These are phyloP conservation scores for Agrocybe pediades DNA, from an alignment of 768 basidiomycete species.

Conservation along the genomic window DNA sequence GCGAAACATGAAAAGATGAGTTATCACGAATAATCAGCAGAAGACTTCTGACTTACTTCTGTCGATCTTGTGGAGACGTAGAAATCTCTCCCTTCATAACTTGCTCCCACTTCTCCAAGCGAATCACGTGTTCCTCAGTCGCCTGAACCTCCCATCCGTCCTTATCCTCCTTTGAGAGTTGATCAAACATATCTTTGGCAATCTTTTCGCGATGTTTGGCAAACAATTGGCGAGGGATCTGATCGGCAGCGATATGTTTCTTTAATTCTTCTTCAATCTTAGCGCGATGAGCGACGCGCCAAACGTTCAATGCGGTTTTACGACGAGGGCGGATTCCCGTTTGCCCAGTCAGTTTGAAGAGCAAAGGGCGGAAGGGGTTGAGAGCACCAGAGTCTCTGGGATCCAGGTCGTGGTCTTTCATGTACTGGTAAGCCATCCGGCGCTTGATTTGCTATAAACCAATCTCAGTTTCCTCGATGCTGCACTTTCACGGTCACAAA, in stretches of 20 bases:
- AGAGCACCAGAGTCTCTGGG: slow-evolving; percentile 3
- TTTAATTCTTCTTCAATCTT: neutral
- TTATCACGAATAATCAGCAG: neutral
- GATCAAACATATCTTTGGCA: neutral
- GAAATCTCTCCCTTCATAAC: neutral
- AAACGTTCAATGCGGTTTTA: slow-evolving; percentile 1
- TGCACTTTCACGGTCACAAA: neutral
- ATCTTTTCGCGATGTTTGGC: neutral
- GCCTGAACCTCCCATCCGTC: neutral
- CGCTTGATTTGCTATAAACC: slow-evolving; percentile 18
- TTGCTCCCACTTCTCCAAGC: neutral
- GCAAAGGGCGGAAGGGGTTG: slow-evolving; percentile 5
- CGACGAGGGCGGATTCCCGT: neutral
- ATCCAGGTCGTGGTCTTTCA: slow-evolving; percentile 8
- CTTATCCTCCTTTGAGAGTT: neutral
- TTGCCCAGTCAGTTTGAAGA: slow-evolving; percentile 9
- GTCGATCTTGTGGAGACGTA: slow-evolving; percentile 2
- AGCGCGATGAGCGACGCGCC: neutral
- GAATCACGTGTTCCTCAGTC: neutral
- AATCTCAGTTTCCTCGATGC: neutral
- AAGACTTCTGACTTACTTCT: slow-evolving; percentile 7
- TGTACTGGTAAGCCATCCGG: slow-evolving; percentile 19
- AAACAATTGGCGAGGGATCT: neutral
- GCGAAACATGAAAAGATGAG: neutral
- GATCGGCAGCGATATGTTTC: neutral